Evolutionary conservation across 108 stramenopile species (phyloP).

Genomic region (Cyclotella sp.): DNA sequence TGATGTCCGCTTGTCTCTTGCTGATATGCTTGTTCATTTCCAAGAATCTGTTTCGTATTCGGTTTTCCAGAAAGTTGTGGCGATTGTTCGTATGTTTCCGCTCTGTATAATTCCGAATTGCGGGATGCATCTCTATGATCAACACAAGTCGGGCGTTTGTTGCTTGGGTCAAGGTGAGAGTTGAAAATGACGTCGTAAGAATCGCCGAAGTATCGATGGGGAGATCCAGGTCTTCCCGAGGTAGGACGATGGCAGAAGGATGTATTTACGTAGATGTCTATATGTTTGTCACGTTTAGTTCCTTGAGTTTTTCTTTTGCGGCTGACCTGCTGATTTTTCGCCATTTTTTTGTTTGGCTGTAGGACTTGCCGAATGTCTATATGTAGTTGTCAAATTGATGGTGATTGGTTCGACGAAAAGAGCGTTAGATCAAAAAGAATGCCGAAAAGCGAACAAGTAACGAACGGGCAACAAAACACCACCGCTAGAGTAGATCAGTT

Average conservation of each 20-base stretch:
- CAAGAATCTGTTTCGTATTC: background rate
- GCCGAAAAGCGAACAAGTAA: no score
- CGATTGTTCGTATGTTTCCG: background rate
- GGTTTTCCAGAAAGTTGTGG: background rate
- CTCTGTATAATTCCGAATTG: no score
- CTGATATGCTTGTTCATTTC: background rate
- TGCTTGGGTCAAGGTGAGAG: background rate
- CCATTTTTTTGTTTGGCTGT: no score
- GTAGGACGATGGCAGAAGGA: constrained; percentile 26
- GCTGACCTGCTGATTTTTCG: background rate
- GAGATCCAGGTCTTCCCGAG: constrained; percentile 44
- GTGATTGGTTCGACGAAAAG: no score
- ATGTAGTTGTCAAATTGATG: no score
- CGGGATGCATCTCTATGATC: background rate
- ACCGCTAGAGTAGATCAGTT: no score
- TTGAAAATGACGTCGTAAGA: constrained; percentile 32
- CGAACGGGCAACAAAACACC: no score
- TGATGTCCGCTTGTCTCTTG: constrained; percentile 8
- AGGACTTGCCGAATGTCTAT: no score
- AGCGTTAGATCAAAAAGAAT: no score
- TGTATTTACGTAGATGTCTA: background rate
- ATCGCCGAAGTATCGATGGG: constrained; percentile 48
- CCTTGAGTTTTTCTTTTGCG: background rate
- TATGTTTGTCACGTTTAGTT: background rate
- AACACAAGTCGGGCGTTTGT: background rate